phyloP scores from a whole-genome alignment of 2,329 filamentous ascomycete genomes.

The Knufia petricola region DNA sequence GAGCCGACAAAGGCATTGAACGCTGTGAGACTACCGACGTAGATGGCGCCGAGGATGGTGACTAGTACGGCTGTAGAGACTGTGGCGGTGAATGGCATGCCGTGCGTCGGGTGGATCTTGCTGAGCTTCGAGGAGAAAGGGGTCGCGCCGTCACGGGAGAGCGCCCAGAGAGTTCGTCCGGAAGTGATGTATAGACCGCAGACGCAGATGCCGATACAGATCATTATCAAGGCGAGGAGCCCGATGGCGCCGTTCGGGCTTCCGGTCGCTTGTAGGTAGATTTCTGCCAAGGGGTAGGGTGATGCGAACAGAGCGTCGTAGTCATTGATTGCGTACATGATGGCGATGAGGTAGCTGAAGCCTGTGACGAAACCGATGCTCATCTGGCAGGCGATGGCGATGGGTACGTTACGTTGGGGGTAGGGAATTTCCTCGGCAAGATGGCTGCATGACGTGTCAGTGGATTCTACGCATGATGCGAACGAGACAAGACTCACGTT shows the following conservation, averaged over 20 bases:
- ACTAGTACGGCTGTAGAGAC: conserved; percentile 41
- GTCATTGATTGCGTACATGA: conserved; percentile 46
- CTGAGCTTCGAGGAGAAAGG: conserved; percentile 43
- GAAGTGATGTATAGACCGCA: conserved; percentile 51
- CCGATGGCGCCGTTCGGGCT: conserved; percentile 43
- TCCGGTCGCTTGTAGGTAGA: conserved; percentile 53
- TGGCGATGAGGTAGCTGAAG: conserved; percentile 40
- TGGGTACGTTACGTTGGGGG: conserved; percentile 46
- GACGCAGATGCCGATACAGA: conserved; percentile 43
- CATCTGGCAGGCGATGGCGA: conserved; percentile 42
- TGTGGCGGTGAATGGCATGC: conserved; percentile 49
- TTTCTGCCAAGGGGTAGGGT: conserved; percentile 55
- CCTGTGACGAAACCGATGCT: conserved; percentile 38
- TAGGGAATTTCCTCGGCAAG: conserved; percentile 61
- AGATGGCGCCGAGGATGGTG: conserved; percentile 46
- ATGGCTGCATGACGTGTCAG: conserved; percentile 52
- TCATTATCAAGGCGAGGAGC: conserved; percentile 44
- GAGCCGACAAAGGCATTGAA: conserved; percentile 50
- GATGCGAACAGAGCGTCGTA: conserved; percentile 32
- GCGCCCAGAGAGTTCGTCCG: conserved; percentile 54
- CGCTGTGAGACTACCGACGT: conserved; percentile 30
- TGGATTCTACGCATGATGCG: background rate
- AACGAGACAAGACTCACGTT: conserved; percentile 44
- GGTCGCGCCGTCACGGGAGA: conserved; percentile 48
- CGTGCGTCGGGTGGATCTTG: conserved; percentile 36